Evolutionary conservation across 2,329 filamentous ascomycete genomes (phyloP), one percentile per base, ranked within the genome.

Genomic region (Aspergillus tubingensis): DNA sequence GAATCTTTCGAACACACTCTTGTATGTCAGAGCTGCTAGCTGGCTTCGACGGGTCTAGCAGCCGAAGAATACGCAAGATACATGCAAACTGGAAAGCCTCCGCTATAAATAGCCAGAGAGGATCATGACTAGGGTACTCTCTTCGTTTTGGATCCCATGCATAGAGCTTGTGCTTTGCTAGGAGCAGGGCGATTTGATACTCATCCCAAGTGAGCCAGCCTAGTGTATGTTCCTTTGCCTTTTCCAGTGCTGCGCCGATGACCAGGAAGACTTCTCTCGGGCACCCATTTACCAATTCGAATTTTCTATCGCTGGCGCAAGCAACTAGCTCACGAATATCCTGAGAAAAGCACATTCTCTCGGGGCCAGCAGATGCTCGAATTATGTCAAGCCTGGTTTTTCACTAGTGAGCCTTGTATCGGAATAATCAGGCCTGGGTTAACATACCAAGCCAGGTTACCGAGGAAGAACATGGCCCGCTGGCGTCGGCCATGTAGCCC

Each of bases 251-350:
- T 5, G 64, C 58, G 17, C 70, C 70, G 30, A 72, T 70, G 7
- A 73, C 64, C 7, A 73, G 54, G 11, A 72, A 71, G n/a, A 73
- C 57, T 3, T 71, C 70, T 25, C 70, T 62, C 1, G 70, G 71
- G 32, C 70, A 72, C 8, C 70, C 71, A 32, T 73, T 73, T 7
- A 73, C 70, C 32, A 65, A 61, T 54, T 73, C 71, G 13, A 73
- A 73, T 38, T 61, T 66, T 8, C 65, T 47, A 39, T 70, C 65
- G 25, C 68, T 65, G 8, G 69, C 55, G 36, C 58, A 68, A 11
- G 70, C 58, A 1, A 73, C 60, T 23, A 68, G 65, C 50, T 69
- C 63, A 3, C 70, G 68, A 27, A 73, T 64, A 5, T 69, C 62
- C 19, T 67, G 67, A 5, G 70, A 65, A 43, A 73, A 73, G 53